phyloP scores from a whole-genome alignment of 345 rosid genomes.

The Linum usitatissimum region DNA sequence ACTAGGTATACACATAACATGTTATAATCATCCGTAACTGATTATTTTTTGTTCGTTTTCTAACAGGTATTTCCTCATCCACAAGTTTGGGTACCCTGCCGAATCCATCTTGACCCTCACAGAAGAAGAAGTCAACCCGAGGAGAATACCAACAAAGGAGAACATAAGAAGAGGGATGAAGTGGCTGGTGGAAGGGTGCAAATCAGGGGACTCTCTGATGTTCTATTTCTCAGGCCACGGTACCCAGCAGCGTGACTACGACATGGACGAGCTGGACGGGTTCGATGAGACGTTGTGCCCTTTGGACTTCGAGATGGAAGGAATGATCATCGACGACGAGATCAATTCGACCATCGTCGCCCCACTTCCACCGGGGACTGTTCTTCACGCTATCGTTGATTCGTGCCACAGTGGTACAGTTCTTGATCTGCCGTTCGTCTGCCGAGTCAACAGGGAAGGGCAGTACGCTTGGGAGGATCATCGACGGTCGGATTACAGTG shows the following conservation, averaged over 20 bases:
- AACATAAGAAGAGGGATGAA: conserved; percentile 54
- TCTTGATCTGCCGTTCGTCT: conserved; percentile 52
- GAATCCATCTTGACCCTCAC: conserved; percentile 32
- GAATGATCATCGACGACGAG: conserved; percentile 64
- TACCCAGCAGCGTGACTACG: conserved; percentile 33
- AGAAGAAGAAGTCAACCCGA: conserved; percentile 52
- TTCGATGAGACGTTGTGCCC: conserved; percentile 60
- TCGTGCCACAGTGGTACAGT: conserved; percentile 63
- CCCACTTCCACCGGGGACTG: conserved; percentile 58
- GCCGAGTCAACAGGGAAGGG: conserved; percentile 70
- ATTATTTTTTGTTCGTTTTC: no score
- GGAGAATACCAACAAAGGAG: conserved; percentile 48
- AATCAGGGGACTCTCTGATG: conserved; percentile 66
- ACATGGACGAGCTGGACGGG: conserved; percentile 59
- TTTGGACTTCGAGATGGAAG: conserved; percentile 62
- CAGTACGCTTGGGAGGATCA: conserved; percentile 56
- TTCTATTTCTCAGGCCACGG: conserved; percentile 88
- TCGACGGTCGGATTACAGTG: conserved; percentile 6
- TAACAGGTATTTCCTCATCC: conserved; percentile 25
- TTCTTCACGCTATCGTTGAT: conserved; percentile 64
- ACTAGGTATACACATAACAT: no score
- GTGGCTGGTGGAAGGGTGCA: conserved; percentile 68
- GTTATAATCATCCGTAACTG: no score
- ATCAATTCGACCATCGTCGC: conserved; percentile 49
- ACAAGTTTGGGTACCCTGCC: conserved; percentile 35